phyloP scores from a whole-genome alignment of 441 rosid genomes.

The Populus hybrid region DNA sequence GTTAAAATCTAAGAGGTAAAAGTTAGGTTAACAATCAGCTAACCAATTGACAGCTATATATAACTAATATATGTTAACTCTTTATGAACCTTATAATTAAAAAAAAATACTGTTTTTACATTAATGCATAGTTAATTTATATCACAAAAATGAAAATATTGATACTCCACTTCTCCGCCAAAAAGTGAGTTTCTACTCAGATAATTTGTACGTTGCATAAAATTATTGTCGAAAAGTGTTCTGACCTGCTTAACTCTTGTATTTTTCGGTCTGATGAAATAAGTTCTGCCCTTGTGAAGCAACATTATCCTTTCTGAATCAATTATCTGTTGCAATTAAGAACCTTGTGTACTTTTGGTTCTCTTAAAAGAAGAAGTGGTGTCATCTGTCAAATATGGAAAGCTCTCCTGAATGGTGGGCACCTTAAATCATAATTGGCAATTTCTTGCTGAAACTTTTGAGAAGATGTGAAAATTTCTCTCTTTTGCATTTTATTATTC shows the following conservation, averaged over 20 bases:
- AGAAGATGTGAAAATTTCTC: background rate
- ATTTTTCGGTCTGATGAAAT: constrained; percentile 4
- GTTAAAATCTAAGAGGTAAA: background rate
- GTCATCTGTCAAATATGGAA: constrained; percentile 3
- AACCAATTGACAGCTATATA: background rate
- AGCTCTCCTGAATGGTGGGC: background rate
- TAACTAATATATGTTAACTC: background rate
- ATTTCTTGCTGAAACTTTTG: constrained; percentile 9
- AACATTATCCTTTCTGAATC: constrained; percentile 14
- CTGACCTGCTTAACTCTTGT: background rate
- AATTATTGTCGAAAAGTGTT: background rate
- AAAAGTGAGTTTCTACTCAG: background rate
- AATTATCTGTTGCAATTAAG: constrained; percentile 6
- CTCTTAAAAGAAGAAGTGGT: constrained; percentile 6
- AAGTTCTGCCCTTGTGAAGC: background rate
- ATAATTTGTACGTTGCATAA: background rate
- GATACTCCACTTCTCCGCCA: background rate
- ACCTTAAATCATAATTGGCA: background rate
- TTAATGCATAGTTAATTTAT: background rate
- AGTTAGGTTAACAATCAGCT: background rate
- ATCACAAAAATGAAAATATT: background rate
- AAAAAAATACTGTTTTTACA: background rate
- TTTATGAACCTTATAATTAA: background rate
- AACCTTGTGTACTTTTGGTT: constrained; percentile 11
- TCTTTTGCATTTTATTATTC: background rate